Base-by-base conservation (phyloP, 192 early-diverging fungal genomes). In the Podila verticillata region DNA sequence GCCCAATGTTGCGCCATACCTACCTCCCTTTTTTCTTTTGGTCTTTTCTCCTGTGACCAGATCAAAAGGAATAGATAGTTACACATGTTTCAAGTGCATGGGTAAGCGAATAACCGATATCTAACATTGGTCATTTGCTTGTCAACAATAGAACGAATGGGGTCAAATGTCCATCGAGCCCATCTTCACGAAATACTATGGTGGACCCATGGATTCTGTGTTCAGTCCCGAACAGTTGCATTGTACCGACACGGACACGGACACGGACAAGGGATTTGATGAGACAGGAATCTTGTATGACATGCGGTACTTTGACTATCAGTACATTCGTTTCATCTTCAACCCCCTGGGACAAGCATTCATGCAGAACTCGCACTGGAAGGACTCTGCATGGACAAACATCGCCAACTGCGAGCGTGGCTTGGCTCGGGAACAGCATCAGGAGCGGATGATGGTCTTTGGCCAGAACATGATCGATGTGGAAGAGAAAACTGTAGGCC, bases 401-500 rank as follows among this genome's bases (percentile, higher is more conserved):
- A 32, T 72, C 20, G 80, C 84, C 30, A 65, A 63, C 30, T 72
- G 87, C 22, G 84, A 85, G 66, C 70, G 35, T 0, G 94, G 94
- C 6, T 81, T 94, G 22, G 68, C 74, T 1, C 65, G 81, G 22
- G 89, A 88, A 35, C 81, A 85, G 8, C 82, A 87, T 65, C 75
- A 77, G 12, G 85, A 91, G 72, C 89, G 94, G 12, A 56, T 66
- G n/a, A 71, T 84, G 54, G 86, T 94, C 3, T 95, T 95, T 85
- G 94, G 93, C 5, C 34, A 82, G 19, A 95, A 95, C 83, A 63
- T 85, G 67, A 94, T 94, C 47, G 89, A 93, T 47, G 90, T 93
- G n/a, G 66, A 88, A 65, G 91, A 91, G 61, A 92, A 92, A 68
- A 81, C 92, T 0, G 82, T 82, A 9, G 68, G 70, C 24, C 84